Conservation (phyloP, 1,139 yeast species). For the Candida sojae region DNA sequence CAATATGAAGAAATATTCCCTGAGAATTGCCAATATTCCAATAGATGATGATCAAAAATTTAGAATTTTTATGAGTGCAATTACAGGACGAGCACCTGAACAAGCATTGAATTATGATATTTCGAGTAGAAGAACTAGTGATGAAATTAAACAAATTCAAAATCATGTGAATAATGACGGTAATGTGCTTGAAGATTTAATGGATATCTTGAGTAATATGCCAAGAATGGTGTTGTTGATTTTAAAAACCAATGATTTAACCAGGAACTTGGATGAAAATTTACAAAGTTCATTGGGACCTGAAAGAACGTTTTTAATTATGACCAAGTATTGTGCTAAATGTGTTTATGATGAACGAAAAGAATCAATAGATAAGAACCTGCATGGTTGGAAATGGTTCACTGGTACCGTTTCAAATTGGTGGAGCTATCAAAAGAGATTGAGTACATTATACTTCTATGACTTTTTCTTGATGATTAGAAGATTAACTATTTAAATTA, state of each 20-base stretch:
- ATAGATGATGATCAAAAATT: slow-evolving; percentile 70
- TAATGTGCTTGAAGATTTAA: slow-evolving; percentile 70
- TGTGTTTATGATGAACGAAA: slow-evolving; percentile 71
- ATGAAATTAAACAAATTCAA: slow-evolving; percentile 65
- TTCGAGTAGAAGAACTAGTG: slow-evolving; percentile 55
- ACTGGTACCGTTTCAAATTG: slow-evolving; percentile 46
- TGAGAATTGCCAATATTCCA: slow-evolving; percentile 75
- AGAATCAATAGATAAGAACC: slow-evolving; percentile 36
- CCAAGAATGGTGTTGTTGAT: slow-evolving; percentile 86
- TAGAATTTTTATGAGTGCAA: slow-evolving; percentile 85
- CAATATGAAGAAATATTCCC: slow-evolving; percentile 72
- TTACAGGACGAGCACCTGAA: slow-evolving; percentile 76
- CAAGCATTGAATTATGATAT: slow-evolving; percentile 50
- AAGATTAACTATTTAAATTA: slow-evolving; percentile 9
- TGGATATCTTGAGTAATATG: slow-evolving; percentile 75
- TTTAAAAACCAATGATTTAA: slow-evolving; percentile 90
- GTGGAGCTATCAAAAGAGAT: slow-evolving; percentile 53
- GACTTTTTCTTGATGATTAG: slow-evolving; percentile 44
- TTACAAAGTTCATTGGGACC: slow-evolving; percentile 84
- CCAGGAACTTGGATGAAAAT: slow-evolving; percentile 83
- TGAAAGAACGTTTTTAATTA: slow-evolving; percentile 81
- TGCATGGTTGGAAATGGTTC: slow-evolving; percentile 36
- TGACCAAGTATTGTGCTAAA: slow-evolving; percentile 87
- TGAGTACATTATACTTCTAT: slow-evolving; percentile 55
- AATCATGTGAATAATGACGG: slow-evolving; percentile 54